Evolutionary conservation across 192 early-diverging fungal genomes (phyloP).

Genomic region (Backusella parvicylindrica): DNA sequence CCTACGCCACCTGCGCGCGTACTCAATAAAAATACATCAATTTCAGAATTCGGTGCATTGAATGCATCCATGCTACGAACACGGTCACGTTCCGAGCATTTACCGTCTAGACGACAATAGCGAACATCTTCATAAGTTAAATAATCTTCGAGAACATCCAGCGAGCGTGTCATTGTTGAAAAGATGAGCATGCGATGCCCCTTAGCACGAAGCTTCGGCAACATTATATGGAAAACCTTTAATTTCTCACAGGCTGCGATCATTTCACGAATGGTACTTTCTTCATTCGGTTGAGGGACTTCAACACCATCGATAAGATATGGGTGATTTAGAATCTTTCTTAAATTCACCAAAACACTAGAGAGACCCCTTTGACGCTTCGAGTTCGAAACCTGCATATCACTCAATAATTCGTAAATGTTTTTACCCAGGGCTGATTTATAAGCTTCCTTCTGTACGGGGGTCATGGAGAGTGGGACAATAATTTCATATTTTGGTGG

Average conservation of each 20-base stretch:
- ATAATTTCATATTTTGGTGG: constrained; percentile 70
- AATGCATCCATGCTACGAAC: constrained; percentile 61
- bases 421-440: constrained; percentile 59
- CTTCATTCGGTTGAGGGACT: constrained; percentile 22
- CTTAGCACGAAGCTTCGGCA: constrained; percentile 55
- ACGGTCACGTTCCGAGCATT: constrained; percentile 43
- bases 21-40: constrained; percentile 65
- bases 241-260: constrained; percentile 68
- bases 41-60: constrained; percentile 57
- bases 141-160: constrained; percentile 82
- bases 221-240: constrained; percentile 60
- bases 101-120: constrained; percentile 68
- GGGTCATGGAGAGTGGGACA: constrained; percentile 66
- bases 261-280: constrained; percentile 46
- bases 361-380: not conserved
- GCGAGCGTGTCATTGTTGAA: constrained; percentile 71
- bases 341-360: constrained; percentile 64
- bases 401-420: constrained; percentile 15
- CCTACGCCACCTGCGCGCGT: constrained; percentile 78
- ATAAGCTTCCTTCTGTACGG: constrained; percentile 68
- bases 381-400: not conserved
- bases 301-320: constrained; percentile 61
- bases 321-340: constrained; percentile 72
- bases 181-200: constrained; percentile 77
- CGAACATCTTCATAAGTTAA: constrained; percentile 48